These are phyloP conservation scores for Saturnispora mendoncae DNA, from an alignment of 805 yeast genomes.

Conservation along the genomic window DNA sequence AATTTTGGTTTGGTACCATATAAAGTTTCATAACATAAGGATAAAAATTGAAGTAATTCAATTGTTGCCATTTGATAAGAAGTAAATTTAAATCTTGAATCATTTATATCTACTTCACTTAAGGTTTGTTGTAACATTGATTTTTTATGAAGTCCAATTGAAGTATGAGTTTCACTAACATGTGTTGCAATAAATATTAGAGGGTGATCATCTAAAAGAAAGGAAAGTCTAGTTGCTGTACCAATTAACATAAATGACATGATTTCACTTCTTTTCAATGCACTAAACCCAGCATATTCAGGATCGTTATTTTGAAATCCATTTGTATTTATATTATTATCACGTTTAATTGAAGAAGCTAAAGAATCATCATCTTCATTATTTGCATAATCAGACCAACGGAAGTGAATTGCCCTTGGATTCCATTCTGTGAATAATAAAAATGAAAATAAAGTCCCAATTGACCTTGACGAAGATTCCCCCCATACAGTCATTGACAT, in stretches of 20 bases:
- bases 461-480: conserved; percentile 77
- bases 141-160: conserved; percentile 71
- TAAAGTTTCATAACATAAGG: conserved; percentile 75
- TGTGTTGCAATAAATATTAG: conserved; percentile 78
- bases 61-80: conserved; percentile 64
- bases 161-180: conserved; percentile 71
- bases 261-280: conserved; percentile 77
- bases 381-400: conserved; percentile 79
- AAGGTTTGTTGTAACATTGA: conserved; percentile 69
- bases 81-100: conserved; percentile 42
- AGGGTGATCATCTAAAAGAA: conserved; percentile 64
- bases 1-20: conserved; percentile 57
- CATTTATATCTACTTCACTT: conserved; percentile 49
- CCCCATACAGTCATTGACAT: conserved; percentile 91
- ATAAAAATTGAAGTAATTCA: conserved; percentile 68
- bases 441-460: conserved; percentile 82
- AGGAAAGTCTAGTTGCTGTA: conserved; percentile 76
- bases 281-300: conserved; percentile 65
- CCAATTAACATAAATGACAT: conserved; percentile 95
- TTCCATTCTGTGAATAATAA: conserved; percentile 89
- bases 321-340: conserved; percentile 7
- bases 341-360: conserved; percentile 7
- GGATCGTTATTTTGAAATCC: conserved; percentile 29
- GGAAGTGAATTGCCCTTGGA: conserved; percentile 87
- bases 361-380: conserved; percentile 36